A percentile compares a stretch with the other conserved stretches of the same genome.
Evolutionary conservation across 306 rosid genomes (phyloP).

Genomic region (Herpetospermum pedunculosum): DNA sequence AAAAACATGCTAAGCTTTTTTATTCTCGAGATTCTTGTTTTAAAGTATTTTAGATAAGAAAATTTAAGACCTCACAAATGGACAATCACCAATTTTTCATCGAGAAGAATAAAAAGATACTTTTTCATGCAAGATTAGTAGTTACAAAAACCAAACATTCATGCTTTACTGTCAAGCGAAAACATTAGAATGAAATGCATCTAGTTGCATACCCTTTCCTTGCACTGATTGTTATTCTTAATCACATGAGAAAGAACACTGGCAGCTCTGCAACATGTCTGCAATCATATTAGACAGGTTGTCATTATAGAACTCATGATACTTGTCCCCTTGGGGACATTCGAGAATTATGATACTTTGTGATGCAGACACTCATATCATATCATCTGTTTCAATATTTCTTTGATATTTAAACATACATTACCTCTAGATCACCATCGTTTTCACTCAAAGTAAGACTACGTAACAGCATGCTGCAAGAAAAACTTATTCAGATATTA

Average conservation of each 20-base stretch:
- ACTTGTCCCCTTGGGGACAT: not conserved
- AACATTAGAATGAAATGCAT: conserved; percentile 9
- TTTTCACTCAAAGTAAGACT: conserved; percentile 80
- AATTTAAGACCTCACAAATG: not conserved
- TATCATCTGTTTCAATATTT: not conserved
- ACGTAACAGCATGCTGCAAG: conserved; percentile 74
- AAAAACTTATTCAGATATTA: conserved; percentile 12
- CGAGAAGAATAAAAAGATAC: not conserved
- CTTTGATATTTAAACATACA: not conserved
- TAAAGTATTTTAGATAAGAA: not conserved
- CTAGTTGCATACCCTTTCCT: conserved; percentile 68
- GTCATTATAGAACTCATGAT: not conserved
- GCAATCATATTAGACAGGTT: conserved; percentile 10
- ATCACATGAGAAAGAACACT: conserved; percentile 85
- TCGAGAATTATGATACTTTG: not conserved
- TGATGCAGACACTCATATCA: not conserved
- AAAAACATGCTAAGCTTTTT: not conserved
- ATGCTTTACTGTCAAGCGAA: not conserved
- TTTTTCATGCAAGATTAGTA: not conserved
- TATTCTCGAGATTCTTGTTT: not conserved
- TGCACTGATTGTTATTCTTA: conserved; percentile 74
- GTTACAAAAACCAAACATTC: not conserved
- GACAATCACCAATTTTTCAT: not conserved
- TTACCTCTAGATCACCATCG: conserved; percentile 84
- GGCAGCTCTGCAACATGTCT: conserved; percentile 94